Conservation (phyloP, 495 filamentous ascomycete genomes). For the Aspergillus sclerotioniger region DNA sequence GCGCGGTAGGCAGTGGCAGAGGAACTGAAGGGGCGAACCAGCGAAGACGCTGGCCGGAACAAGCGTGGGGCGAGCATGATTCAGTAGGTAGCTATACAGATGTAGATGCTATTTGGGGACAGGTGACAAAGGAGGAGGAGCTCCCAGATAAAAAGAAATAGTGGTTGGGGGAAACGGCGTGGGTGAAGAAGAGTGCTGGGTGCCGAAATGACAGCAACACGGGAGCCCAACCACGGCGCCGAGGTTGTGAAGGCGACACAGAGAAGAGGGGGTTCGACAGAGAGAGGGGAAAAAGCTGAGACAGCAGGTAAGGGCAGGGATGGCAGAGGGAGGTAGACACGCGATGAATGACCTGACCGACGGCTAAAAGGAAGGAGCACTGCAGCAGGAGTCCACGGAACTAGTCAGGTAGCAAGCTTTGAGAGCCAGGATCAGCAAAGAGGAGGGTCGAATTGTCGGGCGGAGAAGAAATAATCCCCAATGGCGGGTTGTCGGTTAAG, state of each 20-base stretch:
- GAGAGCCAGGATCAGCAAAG: slow-evolving; percentile 19
- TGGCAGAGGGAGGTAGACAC: slow-evolving; percentile 14
- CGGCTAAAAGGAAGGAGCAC: slow-evolving; percentile 25
- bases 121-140: slow-evolving; percentile 4
- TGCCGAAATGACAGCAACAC: neutral
- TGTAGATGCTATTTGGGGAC: neutral
- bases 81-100: neutral
- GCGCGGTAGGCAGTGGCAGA: slow-evolving; percentile 54
- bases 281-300: slow-evolving; percentile 15
- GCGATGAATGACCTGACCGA: slow-evolving; percentile 17
- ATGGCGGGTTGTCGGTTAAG: slow-evolving; percentile 9
- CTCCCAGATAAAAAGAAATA: slow-evolving; percentile 5
- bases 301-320: slow-evolving; percentile 19
- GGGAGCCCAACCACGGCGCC: neutral
- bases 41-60: slow-evolving; percentile 45
- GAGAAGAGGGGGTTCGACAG: slow-evolving; percentile 14
- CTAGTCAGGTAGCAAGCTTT: slow-evolving; percentile 20
- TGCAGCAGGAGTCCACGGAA: slow-evolving; percentile 21
- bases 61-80: slow-evolving; percentile 51
- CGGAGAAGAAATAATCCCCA: slow-evolving; percentile 18
- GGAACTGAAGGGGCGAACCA: slow-evolving; percentile 61
- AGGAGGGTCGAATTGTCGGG: slow-evolving; percentile 13
- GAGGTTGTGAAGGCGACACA: slow-evolving; percentile 5
- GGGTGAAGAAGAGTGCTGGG: neutral
- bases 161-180: neutral